Evolutionary conservation across 345 rosid genomes (phyloP), one percentile per base, ranked within the genome.

Genomic region (Eucalyptus sideroxylon): DNA sequence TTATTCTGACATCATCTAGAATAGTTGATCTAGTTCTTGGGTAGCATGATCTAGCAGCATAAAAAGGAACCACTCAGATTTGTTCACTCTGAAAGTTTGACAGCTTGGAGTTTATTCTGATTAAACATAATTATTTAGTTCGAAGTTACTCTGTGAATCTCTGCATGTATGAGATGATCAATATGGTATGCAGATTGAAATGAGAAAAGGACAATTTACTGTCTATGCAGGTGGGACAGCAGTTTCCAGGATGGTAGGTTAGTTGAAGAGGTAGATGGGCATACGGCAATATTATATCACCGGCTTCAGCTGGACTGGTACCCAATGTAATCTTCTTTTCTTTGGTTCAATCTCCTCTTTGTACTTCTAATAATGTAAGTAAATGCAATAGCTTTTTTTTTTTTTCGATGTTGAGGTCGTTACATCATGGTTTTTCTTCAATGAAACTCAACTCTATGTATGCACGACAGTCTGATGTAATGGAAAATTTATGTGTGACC

Each of bases 201-300:
- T 72, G 45, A 5, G 45, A 72, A 72, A 72, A 72, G 83, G 14
- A 72, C 82, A 72, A 13, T 62, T 88, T 51, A 47, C 11, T 67
- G 45, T 77, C n/a, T 51, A 50, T 77, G 94, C 96, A 98, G 99
- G 94, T 98, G 99, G 99, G 99, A 98, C 93, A 94, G 98, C 93
- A 98, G 99, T 91, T 98, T 98, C 91, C 99, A 96, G 50, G 86
- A 93, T 93, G 99, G 99, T 88, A 96, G 98, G 90, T 93, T 98
- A 91, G 99, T 98, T 92, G 99, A 98, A 93, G 99, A 98, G 94
- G 99, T 98, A 31, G 99, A 98, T 95, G 99, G 99, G 82, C 99
- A 97, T 92, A 98, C 99, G n/a, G 99, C 99, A 88, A 91, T 98
- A 93, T 95, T 98, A 87, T 97, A 98, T 94, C 99, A 97, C 92